Conservation (phyloP, 179 eudicot species). For the Nepenthes alata region DNA sequence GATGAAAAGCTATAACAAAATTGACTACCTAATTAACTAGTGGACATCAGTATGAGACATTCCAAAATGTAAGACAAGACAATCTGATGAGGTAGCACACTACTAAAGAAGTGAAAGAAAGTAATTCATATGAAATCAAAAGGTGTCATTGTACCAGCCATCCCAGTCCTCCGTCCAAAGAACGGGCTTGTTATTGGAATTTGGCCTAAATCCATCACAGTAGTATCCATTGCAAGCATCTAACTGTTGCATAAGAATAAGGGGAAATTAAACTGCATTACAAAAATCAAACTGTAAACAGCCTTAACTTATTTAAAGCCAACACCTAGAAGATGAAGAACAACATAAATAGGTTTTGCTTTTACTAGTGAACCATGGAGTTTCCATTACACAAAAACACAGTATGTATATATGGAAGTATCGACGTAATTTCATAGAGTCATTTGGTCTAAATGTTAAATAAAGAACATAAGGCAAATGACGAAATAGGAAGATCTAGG, state of each 20-base stretch:
- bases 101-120: neutral
- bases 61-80: slow-evolving; percentile 3
- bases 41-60: neutral
- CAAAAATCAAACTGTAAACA: no score
- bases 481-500: no score
- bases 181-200: slow-evolving; percentile 69
- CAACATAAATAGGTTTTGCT: neutral
- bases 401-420: no score
- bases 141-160: slow-evolving; percentile 63
- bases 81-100: neutral
- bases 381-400: no score
- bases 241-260: slow-evolving; percentile 39
- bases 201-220: slow-evolving; percentile 85
- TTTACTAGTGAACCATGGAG: neutral
- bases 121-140: neutral
- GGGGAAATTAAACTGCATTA: neutral
- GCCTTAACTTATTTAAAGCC: no score
- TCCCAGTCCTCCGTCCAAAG: slow-evolving; percentile 99
- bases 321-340: neutral
- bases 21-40: no score
- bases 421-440: no score
- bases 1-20: no score
- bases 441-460: no score
- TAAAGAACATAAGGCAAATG: no score
- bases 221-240: slow-evolving; percentile 92